A percentile compares a stretch with the other conserved stretches of the same genome.
phyloP scores from a whole-genome alignment of 495 filamentous ascomycete species.

The Xylaria venustula region DNA sequence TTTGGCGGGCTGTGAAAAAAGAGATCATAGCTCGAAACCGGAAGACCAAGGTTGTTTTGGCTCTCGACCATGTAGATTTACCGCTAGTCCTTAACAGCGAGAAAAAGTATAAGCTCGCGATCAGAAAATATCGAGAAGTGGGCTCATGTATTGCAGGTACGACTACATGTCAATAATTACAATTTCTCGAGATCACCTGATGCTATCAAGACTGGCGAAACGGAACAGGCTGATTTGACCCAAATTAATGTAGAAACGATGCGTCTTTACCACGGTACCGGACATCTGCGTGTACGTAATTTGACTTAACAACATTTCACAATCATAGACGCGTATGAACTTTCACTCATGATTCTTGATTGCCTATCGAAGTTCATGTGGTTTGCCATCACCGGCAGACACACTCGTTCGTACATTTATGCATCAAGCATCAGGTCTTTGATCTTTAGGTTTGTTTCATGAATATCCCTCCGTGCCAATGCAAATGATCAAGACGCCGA shows the following conservation, averaged over 20 bases:
- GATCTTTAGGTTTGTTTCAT: constrained; percentile 10
- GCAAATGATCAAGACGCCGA: constrained; percentile 35
- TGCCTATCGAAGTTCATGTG: constrained; percentile 19
- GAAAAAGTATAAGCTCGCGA: not conserved
- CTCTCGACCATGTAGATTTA: not conserved
- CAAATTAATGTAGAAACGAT: too few species aligned
- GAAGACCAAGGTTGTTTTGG: not conserved
- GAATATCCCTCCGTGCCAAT: constrained; percentile 24
- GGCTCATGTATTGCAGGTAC: not conserved
- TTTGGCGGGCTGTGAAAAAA: constrained; percentile 6
- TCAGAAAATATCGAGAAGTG: not conserved
- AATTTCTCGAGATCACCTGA: too few species aligned
- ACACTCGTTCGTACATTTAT: constrained; percentile 13
- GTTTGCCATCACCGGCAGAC: constrained; percentile 10
- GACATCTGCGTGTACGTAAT: too few species aligned
- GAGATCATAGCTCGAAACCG: constrained; percentile 1
- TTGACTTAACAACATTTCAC: too few species aligned
- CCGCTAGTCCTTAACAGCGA: not conserved
- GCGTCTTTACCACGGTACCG: too few species aligned
- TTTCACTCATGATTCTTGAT: constrained; percentile 21
- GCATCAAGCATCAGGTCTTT: constrained; percentile 17
- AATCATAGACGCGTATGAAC: not conserved
- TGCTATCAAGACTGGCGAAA: too few species aligned
- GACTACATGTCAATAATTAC: too few species aligned
- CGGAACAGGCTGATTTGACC: too few species aligned